Evolutionary conservation across 129 eudicot species (phyloP), one percentile per base, ranked within the genome.

Genomic region (Lonicera japonica): DNA sequence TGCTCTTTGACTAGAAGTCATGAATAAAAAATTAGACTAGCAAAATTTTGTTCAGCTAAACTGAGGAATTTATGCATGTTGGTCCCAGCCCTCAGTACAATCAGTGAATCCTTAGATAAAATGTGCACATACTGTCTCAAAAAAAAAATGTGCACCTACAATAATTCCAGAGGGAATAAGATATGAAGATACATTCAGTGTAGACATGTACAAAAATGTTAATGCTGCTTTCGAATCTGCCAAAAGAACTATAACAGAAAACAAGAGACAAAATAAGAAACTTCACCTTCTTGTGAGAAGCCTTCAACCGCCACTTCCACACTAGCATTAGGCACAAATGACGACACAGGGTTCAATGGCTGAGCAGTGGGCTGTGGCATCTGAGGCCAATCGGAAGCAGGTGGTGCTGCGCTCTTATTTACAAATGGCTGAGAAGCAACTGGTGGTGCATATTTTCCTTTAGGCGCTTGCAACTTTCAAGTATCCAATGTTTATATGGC

Each of bases 401-500:
- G 80, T 18, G 89, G 69, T 25, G 67, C 53, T 25, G 67, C 53
- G 38, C 67, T 74, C 48, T 72, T 84, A n/a, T 66, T 73, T 29
- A 68, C 66, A 41, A 79, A 56, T 66, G 86, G 70, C 46, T 72
- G 82, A 43, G 50, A 13, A 68, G 63, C 68, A 70, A 70, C 68
- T 45, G 88, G 8, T 41, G 85, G 77, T 21, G 61, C 76, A 73
- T 86, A 36, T 71, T 75, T 76, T 61, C 88, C 90, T 65, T 79
- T 83, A 4, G 81, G 17, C 45, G 79, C 81, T 68, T 70, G 86
- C 79, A 90, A 69, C 97, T 86, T 46, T 57, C 60, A 46, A 61
- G 12, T 66, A 34, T 39, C 63, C 14, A 75, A 55, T 54, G 45
- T 59, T 43, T 36, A 50, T 29, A 64, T 58, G 16, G 23, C 11